Percentiles rank a stretch among this genome's conserved stretches.
Evolutionary conservation across 2,329 filamentous ascomycete species (phyloP).

Genomic region (Xenoacremonium recifei): DNA sequence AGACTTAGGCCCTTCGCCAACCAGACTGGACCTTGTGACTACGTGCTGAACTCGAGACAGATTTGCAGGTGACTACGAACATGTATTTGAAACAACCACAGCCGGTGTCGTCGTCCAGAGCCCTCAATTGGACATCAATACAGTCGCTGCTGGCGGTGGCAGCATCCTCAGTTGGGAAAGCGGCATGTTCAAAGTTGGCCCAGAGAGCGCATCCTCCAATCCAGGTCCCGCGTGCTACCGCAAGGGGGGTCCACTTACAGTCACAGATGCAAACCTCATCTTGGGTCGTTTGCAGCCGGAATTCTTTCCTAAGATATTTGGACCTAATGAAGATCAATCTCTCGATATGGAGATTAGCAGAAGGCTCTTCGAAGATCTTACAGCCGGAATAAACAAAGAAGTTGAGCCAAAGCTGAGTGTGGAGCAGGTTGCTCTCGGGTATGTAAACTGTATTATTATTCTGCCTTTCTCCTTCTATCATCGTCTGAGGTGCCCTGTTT

Average conservation of each 20-base stretch:
- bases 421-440: slow-evolving; percentile 67
- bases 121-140: slow-evolving; percentile 90
- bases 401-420: slow-evolving; percentile 67
- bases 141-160: slow-evolving; percentile 84
- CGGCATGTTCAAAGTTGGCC: slow-evolving; percentile 83
- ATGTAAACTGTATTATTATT: no score
- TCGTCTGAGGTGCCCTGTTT: no score
- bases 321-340: slow-evolving; percentile 77
- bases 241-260: slow-evolving; percentile 81
- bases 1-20: background rate
- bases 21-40: no score
- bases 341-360: slow-evolving; percentile 73
- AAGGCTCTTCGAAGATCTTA: slow-evolving; percentile 70
- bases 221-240: slow-evolving; percentile 87
- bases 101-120: slow-evolving; percentile 88
- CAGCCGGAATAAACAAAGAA: slow-evolving; percentile 74
- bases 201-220: slow-evolving; percentile 82
- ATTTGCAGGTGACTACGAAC: slow-evolving; percentile 75
- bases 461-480: background rate
- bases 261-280: slow-evolving; percentile 86
- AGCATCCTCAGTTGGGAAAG: slow-evolving; percentile 82
- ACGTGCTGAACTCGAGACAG: no score
- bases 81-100: slow-evolving; percentile 89
- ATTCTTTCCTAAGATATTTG: slow-evolving; percentile 92
- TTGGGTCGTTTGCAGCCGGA: slow-evolving; percentile 80